Evolutionary conservation across 192 early-diverging fungal genomes (phyloP), one percentile per base, ranked within the genome.

Genomic region (Podila clonocystis): DNA sequence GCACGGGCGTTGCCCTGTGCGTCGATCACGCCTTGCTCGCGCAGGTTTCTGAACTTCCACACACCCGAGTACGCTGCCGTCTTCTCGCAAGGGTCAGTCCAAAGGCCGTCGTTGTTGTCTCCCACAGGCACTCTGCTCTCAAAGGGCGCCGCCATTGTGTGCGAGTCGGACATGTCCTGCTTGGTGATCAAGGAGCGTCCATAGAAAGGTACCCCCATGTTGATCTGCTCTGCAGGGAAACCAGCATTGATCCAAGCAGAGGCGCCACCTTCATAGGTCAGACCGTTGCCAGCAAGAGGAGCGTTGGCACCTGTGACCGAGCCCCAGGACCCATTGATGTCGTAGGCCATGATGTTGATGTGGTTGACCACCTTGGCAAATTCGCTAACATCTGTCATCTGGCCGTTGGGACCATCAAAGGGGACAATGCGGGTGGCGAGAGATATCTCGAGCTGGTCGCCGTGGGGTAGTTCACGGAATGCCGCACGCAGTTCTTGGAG

Each of bases 331-430:
- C 74, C 73, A 26, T 82, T 82, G 41, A 82, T 71, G 68, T 92
- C 92, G 72, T 94, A 93, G 22, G 86, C 84, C 91, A 94, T 93
- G 36, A 93, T 62, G 38, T 92, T 91, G 68, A 94, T 83, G 26
- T 85, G 86, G 76, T 90, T 86, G n/a, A 94, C 83, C 22, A 84
- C 73, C 30, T 74, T 73, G 19, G 85, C 87, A 82, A 89, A 93
- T 9, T 62, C 90, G 29, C 87, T 87, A 4, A 93, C 86, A 36
- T 92, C 86, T 9, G 71, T 34, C 58, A 92, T 65, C 12, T 83
- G 77, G 1, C 89, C 88, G 11, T 68, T 59, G 9, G 86, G 71
- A 5, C 83, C 85, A 34, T 89, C 87, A 68, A 92, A 91, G 1
- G 92, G 88, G 36, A 87, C 83, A 64, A 90, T 85, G 52, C 89